Conservation (phyloP, 129 eudicot genomes). For the Chrysanthemum seticuspe region DNA sequence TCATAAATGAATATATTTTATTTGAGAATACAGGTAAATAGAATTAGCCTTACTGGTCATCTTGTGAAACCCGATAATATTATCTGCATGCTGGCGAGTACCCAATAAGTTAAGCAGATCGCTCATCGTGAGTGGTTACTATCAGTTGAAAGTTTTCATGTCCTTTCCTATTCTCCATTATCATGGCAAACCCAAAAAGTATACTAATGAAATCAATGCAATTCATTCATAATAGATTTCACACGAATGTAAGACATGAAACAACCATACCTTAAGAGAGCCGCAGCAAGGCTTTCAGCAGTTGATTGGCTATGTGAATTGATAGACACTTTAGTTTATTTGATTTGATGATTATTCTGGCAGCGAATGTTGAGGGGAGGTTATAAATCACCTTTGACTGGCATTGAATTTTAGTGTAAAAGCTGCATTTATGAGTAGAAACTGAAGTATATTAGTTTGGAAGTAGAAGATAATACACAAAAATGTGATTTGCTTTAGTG, state of each 20-base stretch:
- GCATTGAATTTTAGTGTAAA: too few relatives aligned
- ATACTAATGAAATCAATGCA: conserved; percentile 10
- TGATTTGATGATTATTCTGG: too few relatives aligned
- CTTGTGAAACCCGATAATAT: conserved; percentile 83
- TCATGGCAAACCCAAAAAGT: conserved; percentile 41
- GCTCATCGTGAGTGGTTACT: conserved; percentile 91
- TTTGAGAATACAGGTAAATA: background rate
- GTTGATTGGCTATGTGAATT: too few relatives aligned
- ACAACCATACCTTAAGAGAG: conserved; percentile 61
- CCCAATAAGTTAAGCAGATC: conserved; percentile 93
- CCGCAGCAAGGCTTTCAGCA: conserved; percentile 82
- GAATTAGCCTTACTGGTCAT: conserved; percentile 74
- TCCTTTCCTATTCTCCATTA: conserved; percentile 95
- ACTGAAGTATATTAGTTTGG: too few relatives aligned
- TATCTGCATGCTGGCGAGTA: conserved; percentile 92
- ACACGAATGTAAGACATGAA: background rate
- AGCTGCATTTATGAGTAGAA: too few relatives aligned
- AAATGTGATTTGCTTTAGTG: too few relatives aligned
- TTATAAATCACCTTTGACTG: too few relatives aligned
- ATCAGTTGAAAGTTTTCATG: conserved; percentile 94
- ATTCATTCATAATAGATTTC: background rate
- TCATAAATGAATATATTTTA: background rate
- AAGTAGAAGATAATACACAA: too few relatives aligned
- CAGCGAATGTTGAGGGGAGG: too few relatives aligned
- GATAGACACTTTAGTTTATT: too few relatives aligned